Evolutionary conservation across 306 rosid genomes (phyloP).

Genomic region (Arachis stenosperma): DNA sequence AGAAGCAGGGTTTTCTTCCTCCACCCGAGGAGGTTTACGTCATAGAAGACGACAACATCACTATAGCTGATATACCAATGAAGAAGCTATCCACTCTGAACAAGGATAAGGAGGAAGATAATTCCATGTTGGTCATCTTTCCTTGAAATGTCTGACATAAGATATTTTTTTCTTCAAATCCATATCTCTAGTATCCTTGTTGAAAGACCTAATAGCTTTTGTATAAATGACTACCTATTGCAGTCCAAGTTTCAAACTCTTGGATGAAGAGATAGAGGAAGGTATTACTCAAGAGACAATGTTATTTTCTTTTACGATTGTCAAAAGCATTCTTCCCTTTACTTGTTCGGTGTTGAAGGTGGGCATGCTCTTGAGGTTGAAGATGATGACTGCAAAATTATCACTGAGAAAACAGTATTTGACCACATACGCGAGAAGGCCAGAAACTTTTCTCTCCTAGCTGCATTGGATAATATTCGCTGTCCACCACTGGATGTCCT

Average conservation of each 20-base stretch:
- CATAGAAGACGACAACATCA: conserved; percentile 57
- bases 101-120: conserved; percentile 39
- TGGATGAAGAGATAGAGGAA: conserved; percentile 64
- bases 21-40: conserved; percentile 53
- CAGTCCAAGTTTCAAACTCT: conserved; percentile 89
- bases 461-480: conserved; percentile 51
- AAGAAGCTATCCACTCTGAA: conserved; percentile 48
- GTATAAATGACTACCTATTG: conserved; percentile 16
- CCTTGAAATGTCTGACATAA: conserved; percentile 20
- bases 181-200: neutral
- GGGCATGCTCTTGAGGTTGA: conserved; percentile 47
- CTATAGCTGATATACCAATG: conserved; percentile 42
- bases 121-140: conserved; percentile 59
- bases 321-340: conserved; percentile 34
- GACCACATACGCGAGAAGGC: conserved; percentile 93
- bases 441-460: conserved; percentile 60
- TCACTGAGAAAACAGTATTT: conserved; percentile 78
- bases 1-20: conserved; percentile 50
- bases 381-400: conserved; percentile 58
- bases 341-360: conserved; percentile 47
- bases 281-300: conserved; percentile 50
- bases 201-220: conserved; percentile 29
- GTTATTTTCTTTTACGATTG: neutral
- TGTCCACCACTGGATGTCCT: conserved; percentile 56
- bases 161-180: neutral